A percentile compares a stretch with the other conserved stretches of the same genome.
Evolutionary conservation across 345 rosid genomes (phyloP).

Genomic region (Citrus cavaleriei): DNA sequence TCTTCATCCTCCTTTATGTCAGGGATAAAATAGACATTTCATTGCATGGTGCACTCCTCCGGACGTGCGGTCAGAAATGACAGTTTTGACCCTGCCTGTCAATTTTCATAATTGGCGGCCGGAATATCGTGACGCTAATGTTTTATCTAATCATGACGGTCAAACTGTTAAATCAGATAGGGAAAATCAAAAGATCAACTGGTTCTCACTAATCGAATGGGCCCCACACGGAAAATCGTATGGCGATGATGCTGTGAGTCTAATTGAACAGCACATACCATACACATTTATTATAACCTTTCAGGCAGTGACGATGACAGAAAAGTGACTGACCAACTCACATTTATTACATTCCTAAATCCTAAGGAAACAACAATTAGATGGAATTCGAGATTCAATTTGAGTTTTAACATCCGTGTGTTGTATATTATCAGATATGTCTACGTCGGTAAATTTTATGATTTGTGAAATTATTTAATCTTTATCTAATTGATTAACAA

Average conservation of each 20-base stretch:
- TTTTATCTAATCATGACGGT: background rate
- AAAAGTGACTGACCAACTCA: background rate
- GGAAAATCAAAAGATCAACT: background rate
- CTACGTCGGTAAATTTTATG: too few relatives aligned
- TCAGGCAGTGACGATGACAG: background rate
- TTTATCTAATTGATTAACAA: too few relatives aligned
- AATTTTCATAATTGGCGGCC: conserved; percentile 7
- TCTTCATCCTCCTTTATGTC: background rate
- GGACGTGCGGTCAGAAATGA: conserved; percentile 1
- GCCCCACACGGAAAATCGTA: background rate
- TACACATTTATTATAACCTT: background rate
- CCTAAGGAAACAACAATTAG: too few relatives aligned
- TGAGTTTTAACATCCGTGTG: too few relatives aligned
- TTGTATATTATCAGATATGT: too few relatives aligned
- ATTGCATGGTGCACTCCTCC: background rate
- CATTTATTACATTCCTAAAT: background rate
- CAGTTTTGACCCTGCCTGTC: conserved; percentile 8
- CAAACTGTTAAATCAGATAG: background rate
- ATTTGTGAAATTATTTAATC: too few relatives aligned
- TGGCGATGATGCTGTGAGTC: background rate
- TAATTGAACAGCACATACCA: background rate
- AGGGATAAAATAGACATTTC: conserved; percentile 4
- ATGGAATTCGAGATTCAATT: too few relatives aligned
- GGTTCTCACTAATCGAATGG: background rate
- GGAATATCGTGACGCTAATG: background rate